phyloP scores from a whole-genome alignment of 352 stramenopile species.

The Globisporangium camurandrum region DNA sequence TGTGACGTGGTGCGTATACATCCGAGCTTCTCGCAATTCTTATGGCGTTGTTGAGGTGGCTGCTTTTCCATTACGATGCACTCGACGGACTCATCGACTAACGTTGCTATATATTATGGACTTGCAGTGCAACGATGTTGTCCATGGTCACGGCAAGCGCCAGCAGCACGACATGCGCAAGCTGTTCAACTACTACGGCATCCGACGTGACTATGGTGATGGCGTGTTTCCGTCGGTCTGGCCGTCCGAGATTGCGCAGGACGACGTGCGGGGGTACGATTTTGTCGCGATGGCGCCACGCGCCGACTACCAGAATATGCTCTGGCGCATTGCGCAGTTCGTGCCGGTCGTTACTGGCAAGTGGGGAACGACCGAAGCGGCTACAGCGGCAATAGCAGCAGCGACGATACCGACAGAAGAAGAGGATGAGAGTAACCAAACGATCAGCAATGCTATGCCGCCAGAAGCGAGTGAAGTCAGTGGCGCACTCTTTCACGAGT shows the following conservation, averaged over 20 bases:
- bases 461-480: constrained; percentile 1
- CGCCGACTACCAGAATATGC: constrained; percentile 57
- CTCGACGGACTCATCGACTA: too few relatives aligned
- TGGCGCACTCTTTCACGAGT: constrained; percentile 23
- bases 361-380: constrained; percentile 13
- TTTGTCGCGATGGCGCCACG: constrained; percentile 44
- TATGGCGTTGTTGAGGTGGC: neutral
- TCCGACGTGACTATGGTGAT: constrained; percentile 88
- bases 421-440: neutral
- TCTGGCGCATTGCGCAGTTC: constrained; percentile 55
- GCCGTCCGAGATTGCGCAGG: constrained; percentile 84
- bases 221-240: constrained; percentile 86
- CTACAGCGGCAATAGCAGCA: neutral
- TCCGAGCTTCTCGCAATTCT: neutral
- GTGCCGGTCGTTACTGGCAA: constrained; percentile 35
- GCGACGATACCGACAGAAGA: neutral
- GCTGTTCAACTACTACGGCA: constrained; percentile 90
- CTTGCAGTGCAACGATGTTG: constrained; percentile 70
- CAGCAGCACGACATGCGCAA: constrained; percentile 60
- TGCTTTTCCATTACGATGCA: neutral
- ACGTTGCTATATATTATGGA: too few relatives aligned
- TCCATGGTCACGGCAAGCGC: constrained; percentile 81
- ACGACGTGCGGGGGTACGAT: constrained; percentile 55
- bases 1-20: constrained; percentile 42
- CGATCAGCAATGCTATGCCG: neutral